Percentiles rank a stretch among this genome's conserved stretches.
Conservation (phyloP, 805 yeast genomes). For the Komagataella mondaviorum region DNA sequence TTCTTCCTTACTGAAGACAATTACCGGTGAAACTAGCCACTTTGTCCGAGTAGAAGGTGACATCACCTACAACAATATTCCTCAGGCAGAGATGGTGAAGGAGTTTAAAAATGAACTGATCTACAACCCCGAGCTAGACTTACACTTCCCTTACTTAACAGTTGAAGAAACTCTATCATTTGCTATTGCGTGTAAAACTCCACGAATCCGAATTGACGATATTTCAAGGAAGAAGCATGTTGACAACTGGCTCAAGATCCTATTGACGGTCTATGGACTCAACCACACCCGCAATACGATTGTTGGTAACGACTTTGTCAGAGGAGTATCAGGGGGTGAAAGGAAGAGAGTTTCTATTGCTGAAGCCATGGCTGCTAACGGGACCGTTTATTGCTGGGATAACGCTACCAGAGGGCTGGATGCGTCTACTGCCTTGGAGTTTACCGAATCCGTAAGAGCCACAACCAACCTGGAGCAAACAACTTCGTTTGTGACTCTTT, state of each 20-base stretch:
- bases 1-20: slow-evolving; percentile 51
- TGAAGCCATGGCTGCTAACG: slow-evolving; percentile 56
- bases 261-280: slow-evolving; percentile 38
- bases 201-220: slow-evolving; percentile 36
- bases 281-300: slow-evolving; percentile 38
- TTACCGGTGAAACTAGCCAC: slow-evolving; percentile 36
- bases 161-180: slow-evolving; percentile 62
- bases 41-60: slow-evolving; percentile 38
- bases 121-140: slow-evolving; percentile 51
- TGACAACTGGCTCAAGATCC: slow-evolving; percentile 23
- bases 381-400: slow-evolving; percentile 60
- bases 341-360: slow-evolving; percentile 76
- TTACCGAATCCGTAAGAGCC: slow-evolving; percentile 50
- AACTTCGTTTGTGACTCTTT: slow-evolving; percentile 54
- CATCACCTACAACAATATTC: slow-evolving; percentile 47
- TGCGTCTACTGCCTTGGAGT: slow-evolving; percentile 73
- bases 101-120: slow-evolving; percentile 41
- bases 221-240: slow-evolving; percentile 34
- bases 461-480: slow-evolving; percentile 39
- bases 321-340: slow-evolving; percentile 77
- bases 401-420: slow-evolving; percentile 82
- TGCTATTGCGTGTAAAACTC: slow-evolving; percentile 60
- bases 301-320: slow-evolving; percentile 31
- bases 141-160: slow-evolving; percentile 66
- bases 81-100: slow-evolving; percentile 44